phyloP scores from a whole-genome alignment of 345 rosid genomes.

The Boechera retrofracta region DNA sequence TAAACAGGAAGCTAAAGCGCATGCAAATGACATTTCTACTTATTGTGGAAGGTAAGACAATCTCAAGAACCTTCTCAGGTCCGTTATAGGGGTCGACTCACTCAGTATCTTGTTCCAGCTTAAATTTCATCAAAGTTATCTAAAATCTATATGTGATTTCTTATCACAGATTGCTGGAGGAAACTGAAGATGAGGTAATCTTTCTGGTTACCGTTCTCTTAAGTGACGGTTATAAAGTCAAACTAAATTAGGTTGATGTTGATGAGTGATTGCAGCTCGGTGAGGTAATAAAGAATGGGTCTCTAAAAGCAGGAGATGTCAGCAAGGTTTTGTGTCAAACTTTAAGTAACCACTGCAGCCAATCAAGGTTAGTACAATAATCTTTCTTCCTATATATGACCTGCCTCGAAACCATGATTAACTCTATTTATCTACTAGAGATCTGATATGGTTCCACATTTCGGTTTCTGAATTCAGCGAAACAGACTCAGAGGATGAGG shows the following conservation, averaged over 20 bases:
- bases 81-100: slow-evolving; percentile 1
- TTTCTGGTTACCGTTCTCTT: slow-evolving; percentile 15
- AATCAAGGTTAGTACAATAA: slow-evolving; percentile 55
- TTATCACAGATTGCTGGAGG: slow-evolving; percentile 74
- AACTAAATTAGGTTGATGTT: neutral
- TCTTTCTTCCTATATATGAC: neutral
- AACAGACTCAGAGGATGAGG: slow-evolving; percentile 38
- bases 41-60: slow-evolving; percentile 88
- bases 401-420: neutral
- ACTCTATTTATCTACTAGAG: neutral
- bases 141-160: slow-evolving; percentile 14
- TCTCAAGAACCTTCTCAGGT: slow-evolving; percentile 4
- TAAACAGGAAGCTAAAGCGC: slow-evolving; percentile 88
- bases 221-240: slow-evolving; percentile 23
- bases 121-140: neutral
- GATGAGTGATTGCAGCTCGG: slow-evolving; percentile 58
- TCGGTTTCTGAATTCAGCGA: slow-evolving; percentile 28
- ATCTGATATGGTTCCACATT: slow-evolving; percentile 12
- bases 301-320: slow-evolving; percentile 72
- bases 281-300: slow-evolving; percentile 74
- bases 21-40: slow-evolving; percentile 83
- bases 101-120: slow-evolving; percentile 15
- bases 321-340: slow-evolving; percentile 77
- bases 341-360: slow-evolving; percentile 74
- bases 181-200: slow-evolving; percentile 90